Evolutionary conservation across 2,329 filamentous ascomycete genomes (phyloP).

Genomic region (Verticillium longisporum): DNA sequence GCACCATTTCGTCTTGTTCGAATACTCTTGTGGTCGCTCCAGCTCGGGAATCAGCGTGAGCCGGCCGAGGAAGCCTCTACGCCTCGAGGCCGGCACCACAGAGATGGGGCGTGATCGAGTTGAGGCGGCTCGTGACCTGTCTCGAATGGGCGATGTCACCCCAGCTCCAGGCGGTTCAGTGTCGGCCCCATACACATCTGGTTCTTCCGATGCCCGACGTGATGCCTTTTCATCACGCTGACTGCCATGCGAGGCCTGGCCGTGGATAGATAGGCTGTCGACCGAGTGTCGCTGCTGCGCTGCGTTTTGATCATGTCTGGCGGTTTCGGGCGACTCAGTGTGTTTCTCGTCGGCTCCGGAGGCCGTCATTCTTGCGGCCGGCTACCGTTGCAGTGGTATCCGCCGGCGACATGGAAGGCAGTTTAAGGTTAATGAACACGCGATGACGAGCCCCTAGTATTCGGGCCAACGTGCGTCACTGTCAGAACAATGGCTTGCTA

Average conservation of each 20-base stretch:
- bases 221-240: neutral
- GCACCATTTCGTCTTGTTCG: constrained; percentile 71
- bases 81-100: constrained; percentile 36
- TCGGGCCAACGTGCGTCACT: neutral
- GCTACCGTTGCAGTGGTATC: neutral
- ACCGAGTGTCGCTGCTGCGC: neutral
- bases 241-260: neutral
- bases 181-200: neutral
- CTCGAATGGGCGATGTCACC: constrained; percentile 8
- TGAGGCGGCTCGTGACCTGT: constrained; percentile 29
- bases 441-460: neutral
- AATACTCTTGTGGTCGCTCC: constrained; percentile 67
- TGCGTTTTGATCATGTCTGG: neutral
- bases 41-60: constrained; percentile 74
- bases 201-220: neutral
- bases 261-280: neutral
- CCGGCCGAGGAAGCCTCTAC: constrained; percentile 66
- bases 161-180: neutral
- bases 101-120: constrained; percentile 26
- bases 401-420: neutral
- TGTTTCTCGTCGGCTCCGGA: neutral
- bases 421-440: neutral
- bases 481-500: no score
- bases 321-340: neutral
- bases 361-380: neutral